Evolutionary conservation across 768 basidiomycete species (phyloP), one percentile per base, ranked within the genome.

Genomic region (Basidioascus undulatus): DNA sequence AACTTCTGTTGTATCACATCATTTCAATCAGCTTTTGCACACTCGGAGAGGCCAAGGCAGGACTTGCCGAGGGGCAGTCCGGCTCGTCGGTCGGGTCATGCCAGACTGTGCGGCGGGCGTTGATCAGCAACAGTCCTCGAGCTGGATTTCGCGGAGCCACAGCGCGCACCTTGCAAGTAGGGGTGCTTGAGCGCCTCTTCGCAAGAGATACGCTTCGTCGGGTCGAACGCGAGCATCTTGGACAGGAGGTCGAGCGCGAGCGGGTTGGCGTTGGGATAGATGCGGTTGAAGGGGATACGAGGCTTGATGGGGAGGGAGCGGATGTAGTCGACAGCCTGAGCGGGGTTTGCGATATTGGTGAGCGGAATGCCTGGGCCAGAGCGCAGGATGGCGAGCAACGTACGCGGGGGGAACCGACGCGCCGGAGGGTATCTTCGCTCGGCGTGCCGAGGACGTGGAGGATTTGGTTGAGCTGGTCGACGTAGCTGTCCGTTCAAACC

Each of bases 371-470:
- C 30, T 10, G 30, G 30, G 10, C 30, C 30, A 32, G 30, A 32
- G 30, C 10, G n/a, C n/a, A n/a, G 26, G 16, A 40, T 6, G 13
- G 18, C 6, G 20, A 7, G 31, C 1, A 2, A 63, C 72, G 36
- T 53, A 84, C 86, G 44, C 92, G 68, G 25, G 92, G 89, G 28
- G 80, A 84, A 19, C 92, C 92, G 38, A 98, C 87, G 35, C 92
- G 75, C 35, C 89, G 74, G 11, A 98, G 71, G 0, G 92, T 92
- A 46, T 89, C 83, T 56, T 98, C 92, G 16, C 81, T 80, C 1
- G 89, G 92, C 1, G 92, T 96, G 20, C 92, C 92, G n/a, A 96
- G 72, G 53, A 87, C 83, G 58, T 96, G 87, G 28, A 98, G 66
- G 53, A 98, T 94, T 59, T 92, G 42, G 45, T 96, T 96, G 39